Conservation (phyloP, 2,329 filamentous ascomycete species). For the Epichloe brachyelytri region DNA sequence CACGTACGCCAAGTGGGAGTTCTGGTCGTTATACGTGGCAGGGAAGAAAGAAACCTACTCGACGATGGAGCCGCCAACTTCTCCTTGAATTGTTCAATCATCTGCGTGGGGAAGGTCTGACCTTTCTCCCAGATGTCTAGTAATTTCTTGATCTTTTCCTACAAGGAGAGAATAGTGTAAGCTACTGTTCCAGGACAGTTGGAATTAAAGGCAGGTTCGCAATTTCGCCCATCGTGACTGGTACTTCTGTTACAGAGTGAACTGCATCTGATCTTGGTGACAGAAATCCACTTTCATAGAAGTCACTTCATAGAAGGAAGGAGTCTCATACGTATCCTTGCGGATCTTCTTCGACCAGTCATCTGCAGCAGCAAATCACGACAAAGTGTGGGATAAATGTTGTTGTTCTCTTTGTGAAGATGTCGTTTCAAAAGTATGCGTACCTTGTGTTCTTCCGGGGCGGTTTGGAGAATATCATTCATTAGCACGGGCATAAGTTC, state of each 20-base stretch:
- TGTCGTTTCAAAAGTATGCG: constrained; percentile 29
- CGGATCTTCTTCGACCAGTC: not conserved
- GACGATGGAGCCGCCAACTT: constrained; percentile 53
- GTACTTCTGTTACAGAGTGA: not conserved
- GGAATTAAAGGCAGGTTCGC: constrained; percentile 10
- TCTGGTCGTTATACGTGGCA: not conserved
- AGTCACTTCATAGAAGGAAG: not conserved
- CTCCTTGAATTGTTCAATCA: constrained; percentile 73
- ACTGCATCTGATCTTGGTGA: not conserved
- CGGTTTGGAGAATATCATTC: constrained; percentile 83
- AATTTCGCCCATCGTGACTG: constrained; percentile 12
- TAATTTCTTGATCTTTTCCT: constrained; percentile 90
- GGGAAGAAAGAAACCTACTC: constrained; percentile 42
- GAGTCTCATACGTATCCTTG: not conserved
- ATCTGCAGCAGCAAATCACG: not conserved
- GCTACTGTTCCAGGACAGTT: constrained; percentile 16
- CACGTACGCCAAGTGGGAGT: not conserved
- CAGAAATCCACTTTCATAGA: not conserved
- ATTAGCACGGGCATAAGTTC: constrained; percentile 88
- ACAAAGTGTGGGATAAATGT: not conserved
- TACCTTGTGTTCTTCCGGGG: constrained; percentile 95
- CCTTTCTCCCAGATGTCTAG: constrained; percentile 97
- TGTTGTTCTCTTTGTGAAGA: not conserved
- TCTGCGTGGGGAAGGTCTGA: constrained; percentile 69
- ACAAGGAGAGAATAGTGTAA: constrained; percentile 36